Percentiles rank a stretch among this genome's conserved stretches.
Evolutionary conservation across 2,329 filamentous ascomycete species (phyloP).

Genomic region (Fonsecaea nubica): DNA sequence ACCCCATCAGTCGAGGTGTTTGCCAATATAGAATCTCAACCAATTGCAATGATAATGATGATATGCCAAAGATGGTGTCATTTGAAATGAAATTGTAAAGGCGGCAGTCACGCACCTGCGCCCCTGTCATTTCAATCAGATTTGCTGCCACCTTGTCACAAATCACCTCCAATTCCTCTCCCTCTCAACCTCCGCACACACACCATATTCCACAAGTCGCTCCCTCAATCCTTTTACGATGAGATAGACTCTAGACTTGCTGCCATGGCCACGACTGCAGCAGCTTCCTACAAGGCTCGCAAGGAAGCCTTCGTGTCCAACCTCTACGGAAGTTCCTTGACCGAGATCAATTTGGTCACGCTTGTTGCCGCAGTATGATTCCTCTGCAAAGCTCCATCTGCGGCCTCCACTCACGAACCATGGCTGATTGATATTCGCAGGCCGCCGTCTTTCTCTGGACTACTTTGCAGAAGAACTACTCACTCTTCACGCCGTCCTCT

Average conservation of each 20-base stretch:
- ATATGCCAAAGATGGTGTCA: background rate
- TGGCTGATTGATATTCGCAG: slow-evolving; percentile 54
- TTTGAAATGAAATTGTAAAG: background rate
- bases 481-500: slow-evolving; percentile 80
- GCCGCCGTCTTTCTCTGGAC: slow-evolving; percentile 86
- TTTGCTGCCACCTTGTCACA: slow-evolving; percentile 3
- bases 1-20: too few relatives aligned
- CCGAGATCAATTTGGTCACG: slow-evolving; percentile 86
- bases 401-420: background rate
- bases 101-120: background rate
- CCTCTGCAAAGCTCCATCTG: background rate
- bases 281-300: slow-evolving; percentile 76
- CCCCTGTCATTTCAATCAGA: background rate
- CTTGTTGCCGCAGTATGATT: slow-evolving; percentile 78
- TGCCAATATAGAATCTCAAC: too few relatives aligned
- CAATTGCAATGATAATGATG: background rate
- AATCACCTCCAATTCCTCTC: background rate
- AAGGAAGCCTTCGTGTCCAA: slow-evolving; percentile 97
- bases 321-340: slow-evolving; percentile 79
- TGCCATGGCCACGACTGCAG: slow-evolving; percentile 37
- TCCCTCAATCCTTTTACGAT: background rate
- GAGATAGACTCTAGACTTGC: background rate
- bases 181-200: background rate
- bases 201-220: background rate
- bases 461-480: slow-evolving; percentile 79